Evolutionary conservation across 1,284 basidiomycete genomes (phyloP), one percentile per base, ranked within the genome.

Genomic region (Fomitopsis betulina): DNA sequence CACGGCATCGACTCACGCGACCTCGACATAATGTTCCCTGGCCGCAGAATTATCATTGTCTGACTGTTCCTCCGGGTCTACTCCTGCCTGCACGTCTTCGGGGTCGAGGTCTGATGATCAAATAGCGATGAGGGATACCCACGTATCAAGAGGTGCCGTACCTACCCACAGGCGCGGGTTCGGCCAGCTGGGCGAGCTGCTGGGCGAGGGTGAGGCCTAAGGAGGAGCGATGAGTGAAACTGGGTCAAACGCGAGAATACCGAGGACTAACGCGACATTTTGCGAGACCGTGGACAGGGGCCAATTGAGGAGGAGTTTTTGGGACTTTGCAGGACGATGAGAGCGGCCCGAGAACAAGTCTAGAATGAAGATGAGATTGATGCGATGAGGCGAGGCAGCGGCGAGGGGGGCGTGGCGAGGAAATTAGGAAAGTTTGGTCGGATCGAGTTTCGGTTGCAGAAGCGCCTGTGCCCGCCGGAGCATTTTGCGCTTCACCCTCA

Each of bases 11-110:
- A 75, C 83, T 65, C 70, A 93, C 91, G 89, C 90, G 49, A 94
- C 91, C 67, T 91, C 84, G 43, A 93, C 67, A 70, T 95, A 96
- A 72, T 95, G 93, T 63, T 86, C 86, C 64, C 87, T 79, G 0
- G 80, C 82, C 25, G 77, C 80, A 32, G 61, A 35, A 56, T 65
- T 62, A 61, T 65, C 66, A 60, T 60, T 59, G 35, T 60, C 63
- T 42, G 58, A 62, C 60, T 61, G 60, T 60, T 68, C 61, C 53
- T 62, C 61, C 51, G 59, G 37, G 49, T 55, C 40, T 49, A 63
- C 62, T 57, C 63, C 58, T 54, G 60, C 62, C 57, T 61, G 60
- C 27, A 82, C 72, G 63, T 87, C 84, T 69, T 95, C 93, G 9
- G 87, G 89, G 71, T 95, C 93, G 67, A 87, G 77, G 67, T 93